phyloP scores from a whole-genome alignment of 257 asterid species.

The Paraleonurus japonicus region DNA sequence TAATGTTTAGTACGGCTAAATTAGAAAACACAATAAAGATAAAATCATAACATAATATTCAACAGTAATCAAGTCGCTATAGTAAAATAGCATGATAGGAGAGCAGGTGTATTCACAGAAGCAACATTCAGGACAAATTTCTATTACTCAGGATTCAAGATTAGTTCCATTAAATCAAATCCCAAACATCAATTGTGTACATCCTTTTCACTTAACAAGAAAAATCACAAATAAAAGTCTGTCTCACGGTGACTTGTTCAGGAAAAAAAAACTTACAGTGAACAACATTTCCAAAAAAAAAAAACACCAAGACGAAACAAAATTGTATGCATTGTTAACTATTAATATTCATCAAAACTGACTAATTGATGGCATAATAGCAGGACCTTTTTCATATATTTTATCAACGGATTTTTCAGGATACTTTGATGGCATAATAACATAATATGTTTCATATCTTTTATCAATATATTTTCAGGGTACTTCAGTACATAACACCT shows the following conservation, averaged over 20 bases:
- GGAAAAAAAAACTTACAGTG: not conserved
- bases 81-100: not conserved
- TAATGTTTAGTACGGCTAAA: too few species aligned
- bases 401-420: not conserved
- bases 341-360: not conserved
- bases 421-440: not conserved
- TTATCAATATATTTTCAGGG: not conserved
- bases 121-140: not conserved
- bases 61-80: not conserved
- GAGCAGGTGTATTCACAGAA: not conserved
- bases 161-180: not conserved
- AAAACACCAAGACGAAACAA: not conserved
- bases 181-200: not conserved
- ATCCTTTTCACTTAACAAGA: not conserved
- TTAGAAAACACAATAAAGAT: too few species aligned
- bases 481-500: not conserved
- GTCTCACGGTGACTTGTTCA: not conserved
- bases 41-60: too few species aligned
- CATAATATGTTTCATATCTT: not conserved
- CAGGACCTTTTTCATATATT: not conserved
- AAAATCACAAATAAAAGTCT: not conserved
- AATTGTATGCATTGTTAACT: not conserved
- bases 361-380: not conserved
- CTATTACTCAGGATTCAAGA: not conserved
- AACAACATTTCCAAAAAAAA: not conserved